These are phyloP conservation scores for Fusarium mundagurra DNA, from an alignment of 2,329 filamentous ascomycete species.

Conservation along the genomic window DNA sequence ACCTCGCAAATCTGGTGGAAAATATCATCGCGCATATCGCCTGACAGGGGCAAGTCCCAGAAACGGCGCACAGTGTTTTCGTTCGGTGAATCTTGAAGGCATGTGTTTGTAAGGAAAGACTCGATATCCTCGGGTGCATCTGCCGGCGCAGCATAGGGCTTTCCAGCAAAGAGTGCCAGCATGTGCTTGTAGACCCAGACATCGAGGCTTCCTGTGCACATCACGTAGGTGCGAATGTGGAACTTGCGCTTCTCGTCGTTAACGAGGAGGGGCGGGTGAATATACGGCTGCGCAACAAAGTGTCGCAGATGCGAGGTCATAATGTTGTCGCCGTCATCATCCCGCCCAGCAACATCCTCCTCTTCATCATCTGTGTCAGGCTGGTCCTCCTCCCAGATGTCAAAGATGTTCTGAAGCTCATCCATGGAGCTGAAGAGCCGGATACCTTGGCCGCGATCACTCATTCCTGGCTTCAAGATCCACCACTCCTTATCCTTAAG, in stretches of 20 bases:
- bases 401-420: conserved; percentile 87
- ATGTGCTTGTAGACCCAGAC: conserved; percentile 90
- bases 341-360: conserved; percentile 54
- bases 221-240: conserved; percentile 91
- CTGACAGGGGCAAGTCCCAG: conserved; percentile 68
- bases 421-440: conserved; percentile 86
- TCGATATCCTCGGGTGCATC: conserved; percentile 64
- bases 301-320: conserved; percentile 92
- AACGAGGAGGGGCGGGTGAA: conserved; percentile 82
- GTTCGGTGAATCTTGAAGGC: conserved; percentile 73
- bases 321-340: conserved; percentile 63
- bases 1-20: conserved; percentile 78
- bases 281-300: conserved; percentile 95
- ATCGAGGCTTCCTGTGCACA: conserved; percentile 79
- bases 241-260: conserved; percentile 81
- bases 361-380: conserved; percentile 73
- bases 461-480: conserved; percentile 99
- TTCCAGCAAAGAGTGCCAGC: conserved; percentile 90
- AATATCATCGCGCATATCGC: conserved; percentile 68
- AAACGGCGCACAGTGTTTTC: conserved; percentile 78
- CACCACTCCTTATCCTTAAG: conserved; percentile 79
- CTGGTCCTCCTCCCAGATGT: conserved; percentile 82
- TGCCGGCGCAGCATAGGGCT: conserved; percentile 75
- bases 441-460: conserved; percentile 93
- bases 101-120: conserved; percentile 93